Base-by-base conservation (phyloP, 805 yeast genomes). In the Yarrowia alimentaria region DNA sequence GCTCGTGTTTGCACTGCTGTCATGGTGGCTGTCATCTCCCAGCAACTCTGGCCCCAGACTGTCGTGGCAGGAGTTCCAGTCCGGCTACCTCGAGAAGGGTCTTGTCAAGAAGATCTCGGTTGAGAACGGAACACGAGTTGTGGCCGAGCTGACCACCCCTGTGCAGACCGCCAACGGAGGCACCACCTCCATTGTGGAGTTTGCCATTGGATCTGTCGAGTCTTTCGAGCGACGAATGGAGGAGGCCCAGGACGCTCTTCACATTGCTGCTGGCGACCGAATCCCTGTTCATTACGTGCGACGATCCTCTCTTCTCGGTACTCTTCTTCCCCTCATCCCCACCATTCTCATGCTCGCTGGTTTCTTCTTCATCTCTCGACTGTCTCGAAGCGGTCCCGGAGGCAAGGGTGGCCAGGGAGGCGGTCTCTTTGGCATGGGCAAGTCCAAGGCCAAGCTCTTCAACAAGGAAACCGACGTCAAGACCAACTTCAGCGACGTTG, bases 341-440 rank as follows among this genome's bases (percentile, higher is more conserved):
- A 91, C 99, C 1, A 66, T 86, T 5, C 68, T 91, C 51, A 77
- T 93, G 71, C 80, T 93, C 60, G 97, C 90, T 30, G 96, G 96
- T 47, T 76, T 93, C 47, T 81, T 82, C 67, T 93, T 85, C 74
- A 71, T 93, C 66, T 82, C 90, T 6, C 80, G 80, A 57, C 78
- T 79, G 58, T 13, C 26, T 5, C 33, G 40, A 7, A n/a, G n/a
- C n/a, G n/a, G n/a, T n/a, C 40, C 20, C 33, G 42, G 51, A 13
- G 80, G 85, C 10, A 60, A 66, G 18, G 76, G 79, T 37, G 72
- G 74, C 3, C 77, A 79, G 60, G 87, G 84, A 55, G 89, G 89
- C 49, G 95, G 95, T 4, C 76, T 85, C 12, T 80, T 85, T 68
- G 77, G 78, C 50, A 85, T 90, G 62, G 96, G 97, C 53, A 87